Percentiles rank a stretch among this genome's conserved stretches.
Conservation (phyloP, 805 yeast species). For the Pichia scutulata region DNA sequence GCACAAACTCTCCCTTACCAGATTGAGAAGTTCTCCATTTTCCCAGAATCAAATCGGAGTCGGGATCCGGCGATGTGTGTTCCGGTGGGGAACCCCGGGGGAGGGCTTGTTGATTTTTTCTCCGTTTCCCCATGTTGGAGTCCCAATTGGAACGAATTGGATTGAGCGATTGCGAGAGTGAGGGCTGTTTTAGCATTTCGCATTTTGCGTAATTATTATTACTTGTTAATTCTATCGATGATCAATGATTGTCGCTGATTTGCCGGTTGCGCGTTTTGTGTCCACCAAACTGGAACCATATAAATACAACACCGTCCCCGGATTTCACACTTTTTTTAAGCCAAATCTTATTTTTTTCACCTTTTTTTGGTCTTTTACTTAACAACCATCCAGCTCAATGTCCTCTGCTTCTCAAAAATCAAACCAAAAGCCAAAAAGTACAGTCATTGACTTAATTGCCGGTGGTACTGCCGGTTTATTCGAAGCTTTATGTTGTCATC, state of each 20-base stretch:
- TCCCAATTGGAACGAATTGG: too few relatives aligned
- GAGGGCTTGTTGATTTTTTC: too few relatives aligned
- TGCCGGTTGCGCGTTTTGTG: neutral
- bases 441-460: constrained; percentile 67
- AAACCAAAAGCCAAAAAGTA: constrained; percentile 23
- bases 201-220: too few relatives aligned
- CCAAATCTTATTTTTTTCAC: too few relatives aligned
- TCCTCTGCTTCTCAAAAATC: constrained; percentile 16
- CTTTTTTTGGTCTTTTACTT: neutral
- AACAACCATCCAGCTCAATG: neutral
- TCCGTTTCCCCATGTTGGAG: too few relatives aligned
- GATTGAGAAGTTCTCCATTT: too few relatives aligned
- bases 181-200: too few relatives aligned
- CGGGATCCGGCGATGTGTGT: neutral
- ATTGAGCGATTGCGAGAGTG: too few relatives aligned
- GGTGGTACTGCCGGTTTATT: constrained; percentile 97
- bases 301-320: neutral
- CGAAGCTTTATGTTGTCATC: constrained; percentile 97
- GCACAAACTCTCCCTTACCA: too few relatives aligned
- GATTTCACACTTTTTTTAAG: neutral
- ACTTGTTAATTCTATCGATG: too few relatives aligned
- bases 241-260: too few relatives aligned
- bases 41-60: too few relatives aligned
- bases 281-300: neutral
- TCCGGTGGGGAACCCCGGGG: neutral